phyloP scores from a whole-genome alignment of 176 grass and related monocot species.

The Cenchrus americanus region DNA sequence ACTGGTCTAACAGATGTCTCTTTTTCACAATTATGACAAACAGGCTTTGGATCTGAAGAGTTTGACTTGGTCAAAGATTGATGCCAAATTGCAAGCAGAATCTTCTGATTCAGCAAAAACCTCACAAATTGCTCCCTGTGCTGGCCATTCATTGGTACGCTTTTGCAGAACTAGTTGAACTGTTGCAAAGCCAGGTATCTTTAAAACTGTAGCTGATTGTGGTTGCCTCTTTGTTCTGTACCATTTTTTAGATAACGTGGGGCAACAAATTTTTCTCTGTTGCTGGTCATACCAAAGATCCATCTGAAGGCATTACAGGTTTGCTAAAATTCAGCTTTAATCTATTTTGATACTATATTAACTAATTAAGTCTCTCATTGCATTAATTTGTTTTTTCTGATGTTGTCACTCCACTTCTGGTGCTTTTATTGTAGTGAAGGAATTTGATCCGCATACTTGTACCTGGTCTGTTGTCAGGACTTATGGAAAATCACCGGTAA shows the following conservation, averaged over 20 bases:
- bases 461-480: constrained; percentile 88
- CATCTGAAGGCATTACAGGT: constrained; percentile 92
- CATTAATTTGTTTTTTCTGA: constrained; percentile 42
- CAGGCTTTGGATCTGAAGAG: constrained; percentile 90
- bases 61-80: constrained; percentile 95
- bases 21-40: constrained; percentile 27
- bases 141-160: constrained; percentile 97
- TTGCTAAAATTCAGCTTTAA: constrained; percentile 43
- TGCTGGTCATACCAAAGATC: constrained; percentile 91
- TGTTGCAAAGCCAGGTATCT: constrained; percentile 20
- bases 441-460: constrained; percentile 95
- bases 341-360: constrained; percentile 9
- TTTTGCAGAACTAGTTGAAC: constrained; percentile 19
- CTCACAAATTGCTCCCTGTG: constrained; percentile 70
- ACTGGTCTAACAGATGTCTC: background rate
- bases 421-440: constrained; percentile 87
- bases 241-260: constrained; percentile 72
- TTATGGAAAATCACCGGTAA: constrained; percentile 97
- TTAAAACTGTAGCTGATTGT: constrained; percentile 17
- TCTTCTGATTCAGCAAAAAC: constrained; percentile 55
- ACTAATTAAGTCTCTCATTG: constrained; percentile 6
- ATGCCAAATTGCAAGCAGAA: constrained; percentile 76
- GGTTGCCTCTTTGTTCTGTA: constrained; percentile 26
- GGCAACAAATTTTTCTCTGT: constrained; percentile 88
- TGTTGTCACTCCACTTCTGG: constrained; percentile 36